A percentile compares a stretch with the other conserved stretches of the same genome.
phyloP scores from a whole-genome alignment of 2,329 filamentous ascomycete species.

The Lecanicillium sp. region DNA sequence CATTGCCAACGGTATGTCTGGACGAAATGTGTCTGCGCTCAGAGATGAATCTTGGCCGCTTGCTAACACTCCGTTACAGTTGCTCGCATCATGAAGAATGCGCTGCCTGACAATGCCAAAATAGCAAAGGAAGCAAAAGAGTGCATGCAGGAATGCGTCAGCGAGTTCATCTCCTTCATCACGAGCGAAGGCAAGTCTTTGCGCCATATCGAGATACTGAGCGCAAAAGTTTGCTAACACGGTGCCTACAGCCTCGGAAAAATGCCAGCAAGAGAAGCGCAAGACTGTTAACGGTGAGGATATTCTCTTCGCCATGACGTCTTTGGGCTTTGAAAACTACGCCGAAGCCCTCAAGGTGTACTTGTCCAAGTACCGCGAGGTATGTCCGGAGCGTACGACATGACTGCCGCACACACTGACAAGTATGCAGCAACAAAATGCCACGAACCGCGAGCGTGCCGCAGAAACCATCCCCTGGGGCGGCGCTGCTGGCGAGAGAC shows the following conservation, averaged over 20 bases:
- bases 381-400: constrained; percentile 43
- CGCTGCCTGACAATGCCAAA: constrained; percentile 95
- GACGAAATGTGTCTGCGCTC: background rate
- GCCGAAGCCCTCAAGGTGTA: constrained; percentile 98
- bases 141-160: constrained; percentile 99
- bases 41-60: background rate
- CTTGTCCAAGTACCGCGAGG: constrained; percentile 93
- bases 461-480: constrained; percentile 30
- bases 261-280: constrained; percentile 98
- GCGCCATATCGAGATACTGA: too few species aligned
- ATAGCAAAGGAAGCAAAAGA: constrained; percentile 99
- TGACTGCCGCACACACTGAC: background rate
- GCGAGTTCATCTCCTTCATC: constrained; percentile 99
- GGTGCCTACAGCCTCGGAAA: constrained; percentile 72
- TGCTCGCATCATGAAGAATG: constrained; percentile 97
- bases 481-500: constrained; percentile 27
- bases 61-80: constrained; percentile 59
- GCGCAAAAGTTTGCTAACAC: constrained; percentile 4
- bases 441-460: constrained; percentile 34
- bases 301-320: constrained; percentile 98
- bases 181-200: constrained; percentile 82
- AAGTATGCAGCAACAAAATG: constrained; percentile 34
- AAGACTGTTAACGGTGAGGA: constrained; percentile 99
- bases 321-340: constrained; percentile 97
- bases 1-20: constrained; percentile 97